These are phyloP conservation scores for Pisolithus sp. DNA, from an alignment of 768 basidiomycete genomes.

Conservation along the genomic window DNA sequence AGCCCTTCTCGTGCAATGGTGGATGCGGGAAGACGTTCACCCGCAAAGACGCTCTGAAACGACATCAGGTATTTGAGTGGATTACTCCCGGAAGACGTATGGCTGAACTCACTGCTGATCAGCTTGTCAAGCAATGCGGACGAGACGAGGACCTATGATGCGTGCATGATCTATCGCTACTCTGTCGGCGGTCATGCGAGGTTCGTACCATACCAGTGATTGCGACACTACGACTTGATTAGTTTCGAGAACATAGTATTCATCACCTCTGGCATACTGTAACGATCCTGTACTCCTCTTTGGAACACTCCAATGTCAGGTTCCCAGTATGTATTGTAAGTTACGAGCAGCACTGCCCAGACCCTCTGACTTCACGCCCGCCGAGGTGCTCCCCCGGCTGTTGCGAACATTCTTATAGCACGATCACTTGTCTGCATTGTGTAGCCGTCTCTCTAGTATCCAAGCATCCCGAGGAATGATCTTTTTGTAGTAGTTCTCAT, in stretches of 20 bases:
- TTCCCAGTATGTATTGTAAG: constrained; percentile 20
- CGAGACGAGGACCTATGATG: constrained; percentile 45
- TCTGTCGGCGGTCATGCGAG: constrained; percentile 12
- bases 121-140: constrained; percentile 78
- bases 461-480: constrained; percentile 80
- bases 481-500: constrained; percentile 85
- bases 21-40: constrained; percentile 86
- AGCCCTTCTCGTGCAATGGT: constrained; percentile 77
- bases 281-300: constrained; percentile 19
- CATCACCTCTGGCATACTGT: constrained; percentile 15
- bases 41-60: constrained; percentile 79
- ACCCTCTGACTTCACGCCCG: constrained; percentile 11
- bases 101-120: constrained; percentile 12
- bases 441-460: constrained; percentile 66
- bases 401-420: constrained; percentile 21
- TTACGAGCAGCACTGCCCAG: constrained; percentile 19
- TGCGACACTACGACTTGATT: constrained; percentile 1
- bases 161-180: constrained; percentile 15
- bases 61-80: constrained; percentile 59
- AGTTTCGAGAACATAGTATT: constrained; percentile 1
- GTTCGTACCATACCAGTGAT: constrained; percentile 1
- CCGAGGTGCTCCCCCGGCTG: neutral
- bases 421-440: constrained; percentile 22
- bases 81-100: neutral
- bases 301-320: constrained; percentile 6